Evolutionary conservation across 305 asterid species (phyloP), one percentile per base, ranked within the genome.

Genomic region (Fraxinus baroniana): DNA sequence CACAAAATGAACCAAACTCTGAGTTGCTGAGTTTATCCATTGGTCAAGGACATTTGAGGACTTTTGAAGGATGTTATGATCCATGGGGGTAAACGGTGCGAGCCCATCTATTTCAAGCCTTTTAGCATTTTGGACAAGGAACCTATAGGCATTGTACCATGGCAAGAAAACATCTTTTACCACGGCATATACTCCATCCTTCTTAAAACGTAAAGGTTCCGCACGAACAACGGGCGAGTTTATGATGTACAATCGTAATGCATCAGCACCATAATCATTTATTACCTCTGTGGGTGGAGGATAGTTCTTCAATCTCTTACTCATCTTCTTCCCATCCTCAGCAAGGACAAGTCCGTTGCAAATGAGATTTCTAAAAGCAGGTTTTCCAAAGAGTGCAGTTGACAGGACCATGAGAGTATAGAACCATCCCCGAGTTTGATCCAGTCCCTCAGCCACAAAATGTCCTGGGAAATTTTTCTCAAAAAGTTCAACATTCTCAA

Each of bases 171-270:
- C 98, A 87, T 94, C 98, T 83, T 91, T 96, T 46, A 96, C 98
- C 80, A 96, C 99, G 81, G 93, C 89, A 87, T 91, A 94, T 22
- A 96, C 98, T 41, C 99, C 99, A 0, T 96, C 99, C 87, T 91
- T 94, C 71, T 92, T 94, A 81, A 96, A 96, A 44, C 98, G 98
- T 85, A 95, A 81, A 36, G 99, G 99, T 85, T 95, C 99, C 13
- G 99, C 99, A 81, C 97, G 97, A 80, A 96, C 99, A 78, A 96
- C 99, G 0, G 99, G 99, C 74, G 99, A 94, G 90, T 94, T 96
- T 60, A 96, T 96, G 82, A 96, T 91, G 90, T 96, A 96, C 83
- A 96, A 82, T 28, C 99, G 87, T 60, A 96, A 85, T 62, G 98
- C 99, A 84, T 96, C 99, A 87, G 99, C 98, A 30, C 99, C 99